A percentile compares a stretch with the other conserved stretches of the same genome.
Conservation (phyloP, 768 basidiomycete genomes). For the Podaxis sp. region DNA sequence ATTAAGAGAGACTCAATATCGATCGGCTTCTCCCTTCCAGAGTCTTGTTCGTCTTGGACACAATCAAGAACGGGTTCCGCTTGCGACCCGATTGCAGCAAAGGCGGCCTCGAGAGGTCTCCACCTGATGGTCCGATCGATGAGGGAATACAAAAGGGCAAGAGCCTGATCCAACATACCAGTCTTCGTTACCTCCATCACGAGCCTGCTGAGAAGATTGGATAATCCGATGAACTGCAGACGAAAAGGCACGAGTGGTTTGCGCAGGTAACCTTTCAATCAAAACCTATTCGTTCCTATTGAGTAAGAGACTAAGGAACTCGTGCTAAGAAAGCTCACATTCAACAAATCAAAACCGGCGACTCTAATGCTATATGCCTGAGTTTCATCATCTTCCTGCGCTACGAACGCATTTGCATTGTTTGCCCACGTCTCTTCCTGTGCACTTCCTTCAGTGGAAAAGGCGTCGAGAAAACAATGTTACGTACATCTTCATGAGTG, state of each 20-base stretch:
- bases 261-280: slow-evolving; percentile 51
- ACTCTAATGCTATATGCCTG: slow-evolving; percentile 80
- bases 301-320: background rate
- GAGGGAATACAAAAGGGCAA: background rate
- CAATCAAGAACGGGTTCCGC: slow-evolving; percentile 74
- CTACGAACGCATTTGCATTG: slow-evolving; percentile 90
- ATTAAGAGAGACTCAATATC: slow-evolving; percentile 77
- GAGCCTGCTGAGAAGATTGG: slow-evolving; percentile 50
- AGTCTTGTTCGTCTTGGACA: slow-evolving; percentile 72
- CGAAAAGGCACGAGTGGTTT: slow-evolving; percentile 56
- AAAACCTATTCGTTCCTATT: slow-evolving; percentile 43
- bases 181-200: slow-evolving; percentile 52
- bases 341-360: slow-evolving; percentile 81
- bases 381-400: slow-evolving; percentile 92
- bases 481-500: slow-evolving; percentile 82
- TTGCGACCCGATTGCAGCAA: slow-evolving; percentile 81
- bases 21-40: slow-evolving; percentile 62
- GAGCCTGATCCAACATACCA: slow-evolving; percentile 50
- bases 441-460: slow-evolving; percentile 8
- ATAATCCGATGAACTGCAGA: slow-evolving; percentile 54
- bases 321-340: slow-evolving; percentile 40
- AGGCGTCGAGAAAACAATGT: background rate
- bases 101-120: slow-evolving; percentile 84
- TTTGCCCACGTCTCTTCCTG: slow-evolving; percentile 91
- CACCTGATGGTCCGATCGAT: slow-evolving; percentile 55